These are phyloP conservation scores for Osmozyma mogii DNA, from an alignment of 805 yeast species.

Conservation along the genomic window DNA sequence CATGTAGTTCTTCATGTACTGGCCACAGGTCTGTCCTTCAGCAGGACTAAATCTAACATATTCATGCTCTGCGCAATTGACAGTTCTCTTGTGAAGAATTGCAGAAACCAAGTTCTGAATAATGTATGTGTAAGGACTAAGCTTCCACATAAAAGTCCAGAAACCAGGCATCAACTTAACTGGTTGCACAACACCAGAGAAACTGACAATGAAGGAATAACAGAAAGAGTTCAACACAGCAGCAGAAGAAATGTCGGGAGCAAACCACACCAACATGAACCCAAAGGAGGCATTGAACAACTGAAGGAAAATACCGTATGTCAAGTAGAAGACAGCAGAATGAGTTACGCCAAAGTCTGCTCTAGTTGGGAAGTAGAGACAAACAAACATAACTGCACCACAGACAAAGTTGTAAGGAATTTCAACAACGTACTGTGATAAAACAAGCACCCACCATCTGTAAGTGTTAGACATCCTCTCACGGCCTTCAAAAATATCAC, in stretches of 20 bases:
- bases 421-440: constrained; percentile 49
- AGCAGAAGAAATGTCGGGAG: constrained; percentile 64
- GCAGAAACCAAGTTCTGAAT: not conserved
- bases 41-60: not conserved
- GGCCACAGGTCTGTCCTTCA: not conserved
- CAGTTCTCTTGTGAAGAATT: not conserved
- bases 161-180: not conserved
- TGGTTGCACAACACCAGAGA: not conserved
- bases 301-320: constrained; percentile 42
- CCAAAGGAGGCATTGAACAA: constrained; percentile 33
- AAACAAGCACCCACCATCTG: constrained; percentile 56
- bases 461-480: constrained; percentile 66
- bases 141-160: not conserved
- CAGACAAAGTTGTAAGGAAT: constrained; percentile 43
- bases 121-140: not conserved
- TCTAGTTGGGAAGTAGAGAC: constrained; percentile 31
- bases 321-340: constrained; percentile 36
- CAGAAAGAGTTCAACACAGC: constrained; percentile 46
- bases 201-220: not conserved
- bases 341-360: constrained; percentile 14
- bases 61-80: not conserved
- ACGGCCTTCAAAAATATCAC: constrained; percentile 63
- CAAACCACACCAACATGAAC: constrained; percentile 42
- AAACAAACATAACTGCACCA: constrained; percentile 26
- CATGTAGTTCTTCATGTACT: not conserved